Percentiles rank a stretch among this genome's conserved stretches.
These are phyloP conservation scores for Dictyostelium brefeldianum DNA, from an alignment of 78 protist species.

Conservation along the genomic window DNA sequence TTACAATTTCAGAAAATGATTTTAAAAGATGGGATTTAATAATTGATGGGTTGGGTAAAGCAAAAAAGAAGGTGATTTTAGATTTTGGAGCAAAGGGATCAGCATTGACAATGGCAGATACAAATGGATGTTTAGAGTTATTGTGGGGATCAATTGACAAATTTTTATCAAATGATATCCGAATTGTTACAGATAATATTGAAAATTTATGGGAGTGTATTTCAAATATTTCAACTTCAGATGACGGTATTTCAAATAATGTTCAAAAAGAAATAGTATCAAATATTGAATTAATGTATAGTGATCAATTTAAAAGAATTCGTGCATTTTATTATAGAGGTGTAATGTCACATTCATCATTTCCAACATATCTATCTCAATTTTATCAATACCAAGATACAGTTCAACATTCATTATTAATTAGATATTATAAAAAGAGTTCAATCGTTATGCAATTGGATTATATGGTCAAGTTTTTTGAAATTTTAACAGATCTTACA, in stretches of 20 bases:
- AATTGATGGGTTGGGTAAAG: slow-evolving; percentile 3
- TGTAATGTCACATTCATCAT: background rate
- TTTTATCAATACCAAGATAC: background rate
- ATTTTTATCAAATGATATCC: slow-evolving; percentile 17
- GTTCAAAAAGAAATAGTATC: background rate
- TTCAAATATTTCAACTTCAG: slow-evolving; percentile 7
- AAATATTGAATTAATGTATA: background rate
- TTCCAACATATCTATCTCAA: background rate
- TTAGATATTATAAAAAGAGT: background rate
- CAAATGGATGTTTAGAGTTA: slow-evolving; percentile 8
- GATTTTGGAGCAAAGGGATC: slow-evolving; percentile 73
- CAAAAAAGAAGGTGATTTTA: slow-evolving; percentile 14
- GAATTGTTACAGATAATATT: background rate
- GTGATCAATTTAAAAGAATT: background rate
- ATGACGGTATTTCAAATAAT: background rate
- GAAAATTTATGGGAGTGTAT: background rate
- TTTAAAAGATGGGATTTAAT: slow-evolving; percentile 19
- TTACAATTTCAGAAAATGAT: background rate
- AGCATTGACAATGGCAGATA: slow-evolving; percentile 21
- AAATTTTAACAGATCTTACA: background rate
- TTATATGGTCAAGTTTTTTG: background rate
- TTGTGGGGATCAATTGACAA: slow-evolving; percentile 33
- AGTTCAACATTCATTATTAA: background rate
- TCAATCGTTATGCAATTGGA: slow-evolving; percentile 6
- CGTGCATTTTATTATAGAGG: slow-evolving; percentile 11